Evolutionary conservation across 176 grass and related monocot species (phyloP).

Genomic region (Ensete ventricosum): DNA sequence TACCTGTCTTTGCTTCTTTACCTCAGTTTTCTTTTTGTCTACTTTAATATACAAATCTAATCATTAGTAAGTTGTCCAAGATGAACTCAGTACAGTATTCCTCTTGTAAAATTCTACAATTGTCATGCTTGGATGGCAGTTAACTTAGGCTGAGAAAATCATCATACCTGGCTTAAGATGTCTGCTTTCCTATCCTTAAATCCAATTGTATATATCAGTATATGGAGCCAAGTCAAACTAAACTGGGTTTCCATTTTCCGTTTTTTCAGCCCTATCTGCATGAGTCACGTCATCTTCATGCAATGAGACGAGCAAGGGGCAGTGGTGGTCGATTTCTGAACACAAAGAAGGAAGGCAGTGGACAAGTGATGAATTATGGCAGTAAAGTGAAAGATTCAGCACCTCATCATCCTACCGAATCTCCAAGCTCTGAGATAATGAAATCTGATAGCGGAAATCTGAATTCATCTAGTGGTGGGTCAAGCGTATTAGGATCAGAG

Average conservation of each 20-base stretch:
- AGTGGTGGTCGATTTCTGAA: conserved; percentile 58
- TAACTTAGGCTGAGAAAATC: background rate
- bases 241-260: background rate
- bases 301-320: conserved; percentile 57
- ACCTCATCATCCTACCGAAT: conserved; percentile 1
- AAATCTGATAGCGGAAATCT: conserved; percentile 28
- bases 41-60: no score
- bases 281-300: conserved; percentile 57
- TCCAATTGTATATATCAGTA: background rate
- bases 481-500: conserved; percentile 14
- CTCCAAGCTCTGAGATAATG: conserved; percentile 24
- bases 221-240: no score
- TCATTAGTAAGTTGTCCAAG: no score
- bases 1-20: no score
- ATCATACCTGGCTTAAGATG: background rate
- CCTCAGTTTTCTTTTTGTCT: no score
- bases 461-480: background rate
- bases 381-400: background rate
- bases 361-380: conserved; percentile 3
- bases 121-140: background rate
- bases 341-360: conserved; percentile 34
- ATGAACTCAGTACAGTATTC: no score
- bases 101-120: no score
- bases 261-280: conserved; percentile 51
- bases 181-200: background rate